Evolutionary conservation across 768 basidiomycete genomes (phyloP).

Genomic region (Xerocomus brunneocitrinus): DNA sequence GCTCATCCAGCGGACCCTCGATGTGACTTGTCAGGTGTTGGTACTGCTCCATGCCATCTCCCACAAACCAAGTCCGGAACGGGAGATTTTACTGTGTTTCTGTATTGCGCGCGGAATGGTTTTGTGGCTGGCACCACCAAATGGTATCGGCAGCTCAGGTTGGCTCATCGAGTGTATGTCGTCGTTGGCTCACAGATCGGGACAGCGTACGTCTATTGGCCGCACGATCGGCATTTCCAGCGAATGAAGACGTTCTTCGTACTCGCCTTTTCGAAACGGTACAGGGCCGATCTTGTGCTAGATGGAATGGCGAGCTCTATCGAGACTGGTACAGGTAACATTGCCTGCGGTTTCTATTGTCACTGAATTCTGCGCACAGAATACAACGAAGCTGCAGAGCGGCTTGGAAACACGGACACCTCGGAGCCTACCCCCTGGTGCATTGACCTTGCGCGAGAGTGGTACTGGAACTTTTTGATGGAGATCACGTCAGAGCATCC

Average conservation of each 20-base stretch:
- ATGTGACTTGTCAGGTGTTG: conserved; percentile 24
- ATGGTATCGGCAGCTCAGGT: conserved; percentile 36
- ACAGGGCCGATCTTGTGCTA: conserved; percentile 33
- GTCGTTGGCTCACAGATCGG: neutral
- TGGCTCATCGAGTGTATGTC: neutral
- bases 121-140: conserved; percentile 31
- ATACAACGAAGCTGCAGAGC: conserved; percentile 29
- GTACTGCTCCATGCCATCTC: conserved; percentile 18
- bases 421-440: conserved; percentile 26
- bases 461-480: conserved; percentile 36
- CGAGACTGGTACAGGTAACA: conserved; percentile 23
- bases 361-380: conserved; percentile 25
- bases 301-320: conserved; percentile 35
- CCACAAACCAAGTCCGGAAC: conserved; percentile 23
- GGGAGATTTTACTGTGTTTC: conserved; percentile 26
- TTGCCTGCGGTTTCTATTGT: neutral
- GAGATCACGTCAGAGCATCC: conserved; percentile 31
- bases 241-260: conserved; percentile 37
- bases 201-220: conserved; percentile 40
- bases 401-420: conserved; percentile 28
- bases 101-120: conserved; percentile 28
- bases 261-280: conserved; percentile 35
- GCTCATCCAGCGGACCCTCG: conserved; percentile 20
- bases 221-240: conserved; percentile 33
- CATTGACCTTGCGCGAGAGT: conserved; percentile 15